Evolutionary conservation across 73 alveolate species (phyloP), one percentile per base, ranked within the genome.

Genomic region (Blepharisma japonicum): DNA sequence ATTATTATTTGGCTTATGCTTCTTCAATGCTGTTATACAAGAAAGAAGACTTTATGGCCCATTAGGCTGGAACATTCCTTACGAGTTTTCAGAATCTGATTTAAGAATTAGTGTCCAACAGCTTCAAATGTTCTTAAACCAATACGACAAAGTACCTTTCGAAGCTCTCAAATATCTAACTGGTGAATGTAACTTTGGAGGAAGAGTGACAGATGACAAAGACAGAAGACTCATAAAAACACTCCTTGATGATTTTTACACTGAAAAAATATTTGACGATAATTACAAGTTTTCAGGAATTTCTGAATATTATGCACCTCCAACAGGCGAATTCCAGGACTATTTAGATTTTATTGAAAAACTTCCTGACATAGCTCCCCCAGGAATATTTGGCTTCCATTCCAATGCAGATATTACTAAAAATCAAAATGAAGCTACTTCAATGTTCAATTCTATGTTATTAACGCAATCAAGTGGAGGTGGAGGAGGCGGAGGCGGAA

Each of bases 121-220:
- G 89, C 92, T 98, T 66, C 94, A 91, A 81, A 96, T 97, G 95
- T 95, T 94, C 96, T 83, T 98, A 83, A 97, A 97, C 84, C 98
- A 98, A 85, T 97, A 95, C 83, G 99, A 98, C 27, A 76, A 94
- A 53, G 97, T 95, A 32, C 99, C 99, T 23, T 95, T 96, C 77
- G 98, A 98, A 83, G 99, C 99, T 39, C 78, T 98, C 72, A 94
- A 90, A 56, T 98, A 98, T 89, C 83, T 98, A 83, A 95, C 99
- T 23, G 99, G 99, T 55, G 99, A 97, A 87, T 97, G 99, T 72
- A 98, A 98, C 91, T 98, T 97, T 79, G 99, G 99, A 7, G 99
- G 99, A 23, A 90, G 99, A 79, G 99, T 98, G 6, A 98, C 99
- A 0, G 99, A 98, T 80, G 99, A 98, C 78, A 97, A 96, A 83